Conservation (phyloP, 2,329 filamentous ascomycete species). For the Sclerotinia subarctica region DNA sequence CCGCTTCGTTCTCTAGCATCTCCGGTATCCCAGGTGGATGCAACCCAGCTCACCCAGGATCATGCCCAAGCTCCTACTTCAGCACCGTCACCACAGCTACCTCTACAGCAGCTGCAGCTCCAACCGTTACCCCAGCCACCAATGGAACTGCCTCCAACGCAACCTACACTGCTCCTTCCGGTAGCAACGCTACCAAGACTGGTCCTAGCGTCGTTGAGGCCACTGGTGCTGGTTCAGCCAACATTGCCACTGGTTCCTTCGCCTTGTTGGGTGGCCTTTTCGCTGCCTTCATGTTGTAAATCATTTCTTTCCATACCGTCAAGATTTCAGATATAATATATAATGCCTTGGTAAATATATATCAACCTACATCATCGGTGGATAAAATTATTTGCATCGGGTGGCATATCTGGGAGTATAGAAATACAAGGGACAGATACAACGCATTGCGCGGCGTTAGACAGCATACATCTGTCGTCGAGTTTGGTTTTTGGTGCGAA, state of each 20-base stretch:
- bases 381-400: background rate
- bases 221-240: constrained; percentile 1
- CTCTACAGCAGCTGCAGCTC: background rate
- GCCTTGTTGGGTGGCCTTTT: constrained; percentile 6
- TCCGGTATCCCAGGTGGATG: constrained; percentile 3
- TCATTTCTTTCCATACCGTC: background rate
- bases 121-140: background rate
- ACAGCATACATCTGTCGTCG: background rate
- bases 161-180: constrained; percentile 10
- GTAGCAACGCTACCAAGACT: constrained; percentile 1
- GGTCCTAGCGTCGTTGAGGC: background rate
- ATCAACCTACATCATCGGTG: background rate
- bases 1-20: background rate
- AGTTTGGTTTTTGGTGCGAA: background rate
- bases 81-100: background rate
- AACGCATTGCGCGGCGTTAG: constrained; percentile 4
- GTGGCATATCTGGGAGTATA: background rate
- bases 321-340: constrained; percentile 5
- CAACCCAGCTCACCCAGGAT: background rate
- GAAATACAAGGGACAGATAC: constrained; percentile 1
- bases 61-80: constrained; percentile 13
- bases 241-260: constrained; percentile 1
- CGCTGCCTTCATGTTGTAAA: constrained; percentile 12
- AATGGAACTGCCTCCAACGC: constrained; percentile 1
- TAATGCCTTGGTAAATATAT: background rate